Evolutionary conservation across 2,329 filamentous ascomycete species (phyloP).

Genomic region (Colletotrichum tabaci): DNA sequence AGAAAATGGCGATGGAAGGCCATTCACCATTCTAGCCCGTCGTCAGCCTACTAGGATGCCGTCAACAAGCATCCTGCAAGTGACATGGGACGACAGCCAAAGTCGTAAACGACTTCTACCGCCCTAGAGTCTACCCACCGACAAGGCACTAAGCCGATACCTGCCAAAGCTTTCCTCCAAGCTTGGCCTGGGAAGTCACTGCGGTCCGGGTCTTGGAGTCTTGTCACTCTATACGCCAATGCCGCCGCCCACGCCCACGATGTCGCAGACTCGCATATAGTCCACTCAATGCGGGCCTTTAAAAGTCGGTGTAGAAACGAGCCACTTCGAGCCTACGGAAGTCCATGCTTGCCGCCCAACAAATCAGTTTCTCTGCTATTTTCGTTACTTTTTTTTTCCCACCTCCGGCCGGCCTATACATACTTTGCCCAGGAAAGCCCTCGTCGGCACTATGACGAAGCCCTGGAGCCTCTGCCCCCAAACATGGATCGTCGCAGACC

Average conservation of each 20-base stretch:
- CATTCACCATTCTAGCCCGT: slow-evolving; percentile 36
- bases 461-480: slow-evolving; percentile 21
- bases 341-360: slow-evolving; percentile 40
- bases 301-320: slow-evolving; percentile 44
- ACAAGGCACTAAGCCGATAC: slow-evolving; percentile 27
- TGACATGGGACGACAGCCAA: slow-evolving; percentile 41
- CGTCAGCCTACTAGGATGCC: slow-evolving; percentile 25
- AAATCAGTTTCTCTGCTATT: slow-evolving; percentile 34
- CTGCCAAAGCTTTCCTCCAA: slow-evolving; percentile 13
- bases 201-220: slow-evolving; percentile 30
- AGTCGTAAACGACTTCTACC: slow-evolving; percentile 14
- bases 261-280: slow-evolving; percentile 40
- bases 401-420: slow-evolving; percentile 2
- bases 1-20: slow-evolving; percentile 31
- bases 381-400: not conserved
- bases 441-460: slow-evolving; percentile 34
- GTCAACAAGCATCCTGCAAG: slow-evolving; percentile 37
- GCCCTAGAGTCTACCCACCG: not conserved
- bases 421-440: slow-evolving; percentile 11
- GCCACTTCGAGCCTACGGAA: slow-evolving; percentile 28
- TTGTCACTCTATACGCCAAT: slow-evolving; percentile 28
- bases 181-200: slow-evolving; percentile 19
- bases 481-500: slow-evolving; percentile 27
- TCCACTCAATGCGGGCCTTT: slow-evolving; percentile 43
- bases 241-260: slow-evolving; percentile 26